Conservation (phyloP, 2,329 filamentous ascomycete genomes). For the Juglanconis oblonga region DNA sequence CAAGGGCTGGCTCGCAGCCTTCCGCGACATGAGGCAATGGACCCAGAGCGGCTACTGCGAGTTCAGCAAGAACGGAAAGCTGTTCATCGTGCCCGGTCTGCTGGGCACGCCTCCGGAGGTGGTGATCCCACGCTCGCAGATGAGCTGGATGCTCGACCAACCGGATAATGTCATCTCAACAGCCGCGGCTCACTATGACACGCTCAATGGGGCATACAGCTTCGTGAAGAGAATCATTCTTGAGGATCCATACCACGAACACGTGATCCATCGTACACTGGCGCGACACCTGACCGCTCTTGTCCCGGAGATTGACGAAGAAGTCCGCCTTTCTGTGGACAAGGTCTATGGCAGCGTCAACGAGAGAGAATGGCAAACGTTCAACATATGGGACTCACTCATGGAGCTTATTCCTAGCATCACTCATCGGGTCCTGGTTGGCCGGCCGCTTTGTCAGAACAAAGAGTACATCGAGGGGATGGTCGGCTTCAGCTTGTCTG, state of each 20-base stretch:
- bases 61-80: slow-evolving; percentile 38
- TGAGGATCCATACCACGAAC: slow-evolving; percentile 36
- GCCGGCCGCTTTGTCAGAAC: slow-evolving; percentile 37
- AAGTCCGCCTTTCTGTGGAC: slow-evolving; percentile 36
- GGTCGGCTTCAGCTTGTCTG: slow-evolving; percentile 47
- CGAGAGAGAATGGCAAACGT: slow-evolving; percentile 30
- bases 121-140: slow-evolving; percentile 41
- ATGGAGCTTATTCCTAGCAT: slow-evolving; percentile 39
- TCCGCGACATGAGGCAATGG: slow-evolving; percentile 8
- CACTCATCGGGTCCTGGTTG: slow-evolving; percentile 43
- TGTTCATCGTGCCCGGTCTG: slow-evolving; percentile 41
- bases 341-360: slow-evolving; percentile 30
- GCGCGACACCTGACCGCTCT: slow-evolving; percentile 37
- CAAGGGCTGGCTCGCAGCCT: slow-evolving; percentile 2
- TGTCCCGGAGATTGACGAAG: slow-evolving; percentile 39
- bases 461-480: slow-evolving; percentile 44
- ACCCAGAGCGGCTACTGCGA: slow-evolving; percentile 19
- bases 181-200: slow-evolving; percentile 37
- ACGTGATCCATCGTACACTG: slow-evolving; percentile 42
- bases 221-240: slow-evolving; percentile 36
- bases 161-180: slow-evolving; percentile 42
- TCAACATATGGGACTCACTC: slow-evolving; percentile 45
- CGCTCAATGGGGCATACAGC: slow-evolving; percentile 38
- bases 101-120: slow-evolving; percentile 40
- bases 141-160: slow-evolving; percentile 45